phyloP scores from a whole-genome alignment of 2,329 filamentous ascomycete genomes.

The Xylariaceae sp. region DNA sequence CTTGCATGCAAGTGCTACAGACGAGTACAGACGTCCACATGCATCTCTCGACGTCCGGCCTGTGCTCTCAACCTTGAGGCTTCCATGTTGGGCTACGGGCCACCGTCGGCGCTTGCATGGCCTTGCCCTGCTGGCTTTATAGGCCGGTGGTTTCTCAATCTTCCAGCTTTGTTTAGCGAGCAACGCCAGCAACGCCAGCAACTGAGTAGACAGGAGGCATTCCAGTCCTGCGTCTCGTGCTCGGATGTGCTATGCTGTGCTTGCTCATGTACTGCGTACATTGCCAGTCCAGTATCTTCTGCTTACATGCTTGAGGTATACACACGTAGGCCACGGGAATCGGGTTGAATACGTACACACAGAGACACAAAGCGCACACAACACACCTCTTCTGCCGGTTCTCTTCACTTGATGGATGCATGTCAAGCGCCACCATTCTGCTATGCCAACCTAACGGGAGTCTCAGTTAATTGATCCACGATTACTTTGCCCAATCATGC shows the following conservation, averaged over 20 bases:
- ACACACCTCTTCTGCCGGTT: conserved; percentile 3
- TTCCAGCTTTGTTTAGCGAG: conserved; percentile 5
- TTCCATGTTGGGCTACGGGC: conserved; percentile 3
- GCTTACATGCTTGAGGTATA: conserved; percentile 3
- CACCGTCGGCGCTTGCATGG: neutral
- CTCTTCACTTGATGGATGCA: conserved; percentile 14
- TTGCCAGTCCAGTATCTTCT: neutral
- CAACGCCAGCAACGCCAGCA: neutral
- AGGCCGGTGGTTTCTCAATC: neutral
- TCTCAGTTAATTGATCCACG: conserved; percentile 29
- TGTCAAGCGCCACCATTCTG: conserved; percentile 27
- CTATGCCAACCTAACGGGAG: conserved; percentile 25
- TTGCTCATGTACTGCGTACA: conserved; percentile 1
- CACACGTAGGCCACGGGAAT: conserved; percentile 11
- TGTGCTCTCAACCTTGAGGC: conserved; percentile 4
- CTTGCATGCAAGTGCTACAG: conserved; percentile 11
- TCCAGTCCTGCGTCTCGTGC: neutral
- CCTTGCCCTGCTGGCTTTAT: neutral
- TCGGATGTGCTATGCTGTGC: conserved; percentile 5
- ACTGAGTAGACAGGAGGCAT: neutral
- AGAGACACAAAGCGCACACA: neutral
- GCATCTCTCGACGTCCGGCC: neutral
- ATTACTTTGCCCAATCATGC: conserved; percentile 28
- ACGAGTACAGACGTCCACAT: conserved; percentile 16
- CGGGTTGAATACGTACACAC: conserved; percentile 8